These are phyloP conservation scores for Hypomontagnella monticulosa DNA, from an alignment of 495 filamentous ascomycete species.

Conservation along the genomic window DNA sequence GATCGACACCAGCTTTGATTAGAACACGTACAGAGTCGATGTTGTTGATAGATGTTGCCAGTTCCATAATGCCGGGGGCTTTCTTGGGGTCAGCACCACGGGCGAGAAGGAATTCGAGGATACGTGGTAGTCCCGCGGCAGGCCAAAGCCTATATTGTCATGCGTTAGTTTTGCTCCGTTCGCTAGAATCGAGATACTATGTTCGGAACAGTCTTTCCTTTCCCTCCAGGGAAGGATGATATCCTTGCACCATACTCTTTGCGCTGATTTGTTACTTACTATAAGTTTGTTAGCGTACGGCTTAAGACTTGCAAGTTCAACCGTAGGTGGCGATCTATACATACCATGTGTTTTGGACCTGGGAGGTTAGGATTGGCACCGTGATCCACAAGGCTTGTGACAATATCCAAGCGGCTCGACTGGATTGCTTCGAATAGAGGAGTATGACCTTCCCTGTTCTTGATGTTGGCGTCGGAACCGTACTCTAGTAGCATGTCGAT, in stretches of 20 bases:
- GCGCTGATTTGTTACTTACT: conserved; percentile 14
- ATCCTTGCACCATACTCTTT: no score
- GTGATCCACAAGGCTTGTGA: conserved; percentile 57
- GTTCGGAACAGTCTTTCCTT: no score
- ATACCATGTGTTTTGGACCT: conserved; percentile 58
- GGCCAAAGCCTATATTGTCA: conserved; percentile 50
- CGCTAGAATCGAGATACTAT: no score
- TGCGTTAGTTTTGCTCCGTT: not conserved
- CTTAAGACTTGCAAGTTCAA: not conserved
- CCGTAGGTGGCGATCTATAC: not conserved
- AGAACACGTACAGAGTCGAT: conserved; percentile 61
- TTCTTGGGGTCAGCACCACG: conserved; percentile 57
- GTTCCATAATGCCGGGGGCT: conserved; percentile 59
- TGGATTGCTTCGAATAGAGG: conserved; percentile 59
- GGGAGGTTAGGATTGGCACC: conserved; percentile 63
- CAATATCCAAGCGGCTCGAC: conserved; percentile 51
- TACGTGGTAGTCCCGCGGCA: conserved; percentile 50
- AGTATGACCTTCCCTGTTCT: conserved; percentile 60
- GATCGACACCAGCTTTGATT: conserved; percentile 59
- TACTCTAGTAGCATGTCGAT: conserved; percentile 60
- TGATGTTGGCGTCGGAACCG: conserved; percentile 60
- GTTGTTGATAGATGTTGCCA: conserved; percentile 58
- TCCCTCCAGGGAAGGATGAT: no score
- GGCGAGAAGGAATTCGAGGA: conserved; percentile 53
- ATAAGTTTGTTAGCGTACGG: not conserved